Evolutionary conservation across 768 basidiomycete species (phyloP).

Genomic region (Agrocybe pediades): DNA sequence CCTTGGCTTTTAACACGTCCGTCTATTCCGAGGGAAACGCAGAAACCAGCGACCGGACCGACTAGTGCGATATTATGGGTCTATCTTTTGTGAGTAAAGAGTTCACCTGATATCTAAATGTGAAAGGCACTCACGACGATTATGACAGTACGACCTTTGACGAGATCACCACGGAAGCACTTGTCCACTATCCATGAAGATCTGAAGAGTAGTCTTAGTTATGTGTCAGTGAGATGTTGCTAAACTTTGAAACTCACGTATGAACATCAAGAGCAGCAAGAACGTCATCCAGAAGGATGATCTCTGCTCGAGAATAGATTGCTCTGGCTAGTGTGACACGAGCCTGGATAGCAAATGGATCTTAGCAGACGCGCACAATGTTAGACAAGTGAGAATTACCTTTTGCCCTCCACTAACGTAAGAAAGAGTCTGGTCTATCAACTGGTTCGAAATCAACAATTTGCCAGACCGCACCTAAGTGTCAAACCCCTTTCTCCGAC

Average conservation of each 20-base stretch:
- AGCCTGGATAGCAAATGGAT: background rate
- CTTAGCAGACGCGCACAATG: background rate
- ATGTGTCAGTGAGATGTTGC: no score
- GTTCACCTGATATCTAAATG: background rate
- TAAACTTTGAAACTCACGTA: constrained; percentile 23
- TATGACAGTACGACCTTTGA: constrained; percentile 75
- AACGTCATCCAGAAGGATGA: constrained; percentile 74
- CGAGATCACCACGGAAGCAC: constrained; percentile 74
- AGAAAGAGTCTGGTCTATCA: no score
- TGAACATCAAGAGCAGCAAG: constrained; percentile 57
- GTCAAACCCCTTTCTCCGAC: constrained; percentile 5
- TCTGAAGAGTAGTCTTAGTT: constrained; percentile 28
- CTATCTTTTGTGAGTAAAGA: constrained; percentile 21
- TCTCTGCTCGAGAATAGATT: constrained; percentile 51
- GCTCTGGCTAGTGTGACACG: constrained; percentile 47
- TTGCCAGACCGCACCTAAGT: background rate
- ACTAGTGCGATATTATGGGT: constrained; percentile 51
- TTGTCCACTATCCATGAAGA: constrained; percentile 76
- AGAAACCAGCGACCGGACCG: constrained; percentile 51
- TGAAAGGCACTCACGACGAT: constrained; percentile 30
- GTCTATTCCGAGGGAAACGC: constrained; percentile 53
- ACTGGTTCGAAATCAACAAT: no score
- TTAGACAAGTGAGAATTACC: constrained; percentile 2
- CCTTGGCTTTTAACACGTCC: constrained; percentile 53
- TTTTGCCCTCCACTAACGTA: constrained; percentile 40